Base-by-base conservation (phyloP, 768 basidiomycete species). In the Clavulina sp. region DNA sequence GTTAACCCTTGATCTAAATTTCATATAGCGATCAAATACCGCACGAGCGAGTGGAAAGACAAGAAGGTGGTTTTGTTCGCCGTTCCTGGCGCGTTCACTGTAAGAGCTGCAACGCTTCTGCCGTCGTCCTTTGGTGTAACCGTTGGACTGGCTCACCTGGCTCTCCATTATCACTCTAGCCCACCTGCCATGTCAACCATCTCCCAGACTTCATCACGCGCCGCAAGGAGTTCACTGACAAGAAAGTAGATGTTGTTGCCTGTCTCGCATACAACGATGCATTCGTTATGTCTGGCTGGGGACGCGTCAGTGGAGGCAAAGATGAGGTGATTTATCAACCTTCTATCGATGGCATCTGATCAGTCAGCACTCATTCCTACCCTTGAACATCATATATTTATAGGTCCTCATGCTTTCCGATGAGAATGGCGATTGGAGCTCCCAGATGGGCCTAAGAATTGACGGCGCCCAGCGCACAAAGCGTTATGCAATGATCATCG, bases 21-120 rank as follows among this genome's bases (percentile, higher is more conserved):
- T 46, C 43, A 46, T 46, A 50, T 50, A 81, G 81, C 77, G 33
- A 63, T 65, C 41, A 67, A 67, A 36, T 65, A 84, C 56, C 66
- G 64, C 34, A 82, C 75, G 26, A 68, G 77, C 53, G 70, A 73
- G 44, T 85, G 81, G 81, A 80, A 79, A 63, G 79, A 78, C 60
- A 87, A 87, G 57, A 58, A 59, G 53, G 81, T 87, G 49, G 80
- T 86, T 33, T 60, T 86, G 49, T 72, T 87, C 62, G 69, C 81
- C 52, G 81, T 85, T 31, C 84, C 84, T 18, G 84, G 84, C 43
- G 81, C 83, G 16, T 84, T 85, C 68, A 83, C 83, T 16, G 83
- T 84, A 56, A 54, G 78, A 54, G 23, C 13, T 24, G 21, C 5
- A 0, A 29, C 23, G 24, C 24, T 18, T 23, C 24, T 4, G 41